These are phyloP conservation scores for Cyberlindnera petersonii DNA, from an alignment of 805 yeast species.

Conservation along the genomic window DNA sequence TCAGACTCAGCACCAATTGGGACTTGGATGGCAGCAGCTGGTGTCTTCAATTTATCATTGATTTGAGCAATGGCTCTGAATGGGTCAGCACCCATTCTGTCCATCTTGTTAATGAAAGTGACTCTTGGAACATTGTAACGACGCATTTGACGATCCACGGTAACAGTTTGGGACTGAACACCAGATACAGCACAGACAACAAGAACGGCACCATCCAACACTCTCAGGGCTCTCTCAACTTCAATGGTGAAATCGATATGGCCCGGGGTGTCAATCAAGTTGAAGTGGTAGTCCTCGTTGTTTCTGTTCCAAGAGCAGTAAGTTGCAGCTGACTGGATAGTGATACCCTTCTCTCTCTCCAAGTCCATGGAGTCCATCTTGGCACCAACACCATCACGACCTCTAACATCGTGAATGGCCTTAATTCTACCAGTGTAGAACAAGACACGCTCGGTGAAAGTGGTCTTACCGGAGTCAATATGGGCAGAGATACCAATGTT, in stretches of 20 bases:
- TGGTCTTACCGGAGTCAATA: constrained; percentile 96
- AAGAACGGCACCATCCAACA: constrained; percentile 94
- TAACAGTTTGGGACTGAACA: constrained; percentile 97
- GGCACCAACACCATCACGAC: constrained; percentile 97
- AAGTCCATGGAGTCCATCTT: constrained; percentile 99
- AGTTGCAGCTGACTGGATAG: constrained; percentile 98
- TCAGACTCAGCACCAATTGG: constrained; percentile 93
- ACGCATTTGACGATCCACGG: constrained; percentile 98
- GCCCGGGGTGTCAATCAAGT: constrained; percentile 97
- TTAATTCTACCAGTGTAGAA: constrained; percentile 96
- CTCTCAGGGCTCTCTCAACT: constrained; percentile 98
- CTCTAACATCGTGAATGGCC: constrained; percentile 95
- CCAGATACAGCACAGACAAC: constrained; percentile 99
- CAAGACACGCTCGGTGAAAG: constrained; percentile 95
- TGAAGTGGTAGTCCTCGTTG: constrained; percentile 70
- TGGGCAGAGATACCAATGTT: constrained; percentile 98
- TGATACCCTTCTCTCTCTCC: constrained; percentile 97
- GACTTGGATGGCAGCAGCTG: constrained; percentile 97
- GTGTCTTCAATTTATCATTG: constrained; percentile 78
- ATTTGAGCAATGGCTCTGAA: constrained; percentile 92
- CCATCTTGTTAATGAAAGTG: constrained; percentile 97
- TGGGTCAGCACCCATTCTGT: constrained; percentile 98
- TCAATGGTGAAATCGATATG: constrained; percentile 98
- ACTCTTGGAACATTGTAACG: constrained; percentile 96
- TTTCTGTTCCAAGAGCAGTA: constrained; percentile 94